Evolutionary conservation across 768 basidiomycete species (phyloP).

Genomic region (Fomitopsis pulvina): DNA sequence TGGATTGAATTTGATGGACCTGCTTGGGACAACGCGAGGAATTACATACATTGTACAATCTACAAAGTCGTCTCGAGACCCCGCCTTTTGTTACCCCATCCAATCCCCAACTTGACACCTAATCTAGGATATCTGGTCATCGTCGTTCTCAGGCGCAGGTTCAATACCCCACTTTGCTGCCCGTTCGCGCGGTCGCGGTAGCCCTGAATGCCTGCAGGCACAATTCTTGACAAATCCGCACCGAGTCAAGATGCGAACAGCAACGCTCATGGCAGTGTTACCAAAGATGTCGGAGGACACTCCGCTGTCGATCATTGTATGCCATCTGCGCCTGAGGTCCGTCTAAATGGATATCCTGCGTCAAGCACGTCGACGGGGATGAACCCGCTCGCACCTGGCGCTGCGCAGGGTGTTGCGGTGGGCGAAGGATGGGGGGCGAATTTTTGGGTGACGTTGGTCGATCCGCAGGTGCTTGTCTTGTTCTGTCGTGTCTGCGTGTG

Average conservation of each 20-base stretch:
- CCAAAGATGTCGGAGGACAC: not conserved
- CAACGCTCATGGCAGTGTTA: not conserved
- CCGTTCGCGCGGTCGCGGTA: not conserved
- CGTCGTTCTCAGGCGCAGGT: too few relatives aligned
- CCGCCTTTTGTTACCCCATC: too few relatives aligned
- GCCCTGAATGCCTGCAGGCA: not conserved
- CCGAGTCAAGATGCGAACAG: not conserved
- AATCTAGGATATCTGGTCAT: too few relatives aligned
- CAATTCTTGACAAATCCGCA: not conserved
- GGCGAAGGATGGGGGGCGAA: constrained; percentile 69
- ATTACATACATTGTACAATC: too few relatives aligned
- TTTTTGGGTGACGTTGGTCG: constrained; percentile 92
- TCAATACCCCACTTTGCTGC: too few relatives aligned
- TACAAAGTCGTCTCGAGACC: too few relatives aligned
- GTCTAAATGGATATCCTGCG: constrained; percentile 21
- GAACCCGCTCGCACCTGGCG: constrained; percentile 2
- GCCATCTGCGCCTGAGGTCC: constrained; percentile 19
- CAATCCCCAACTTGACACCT: too few relatives aligned
- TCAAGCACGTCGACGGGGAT: constrained; percentile 10
- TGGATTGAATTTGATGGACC: too few relatives aligned
- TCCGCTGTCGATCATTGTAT: not conserved
- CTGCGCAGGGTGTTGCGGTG: constrained; percentile 2
- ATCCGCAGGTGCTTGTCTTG: constrained; percentile 61
- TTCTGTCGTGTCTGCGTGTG: not conserved
- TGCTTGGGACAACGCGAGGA: too few relatives aligned